Percentiles rank a stretch among this genome's conserved stretches.
Conservation (phyloP, 225 moss, liverwort and hornwort species). For the Bryum argenteum region DNA sequence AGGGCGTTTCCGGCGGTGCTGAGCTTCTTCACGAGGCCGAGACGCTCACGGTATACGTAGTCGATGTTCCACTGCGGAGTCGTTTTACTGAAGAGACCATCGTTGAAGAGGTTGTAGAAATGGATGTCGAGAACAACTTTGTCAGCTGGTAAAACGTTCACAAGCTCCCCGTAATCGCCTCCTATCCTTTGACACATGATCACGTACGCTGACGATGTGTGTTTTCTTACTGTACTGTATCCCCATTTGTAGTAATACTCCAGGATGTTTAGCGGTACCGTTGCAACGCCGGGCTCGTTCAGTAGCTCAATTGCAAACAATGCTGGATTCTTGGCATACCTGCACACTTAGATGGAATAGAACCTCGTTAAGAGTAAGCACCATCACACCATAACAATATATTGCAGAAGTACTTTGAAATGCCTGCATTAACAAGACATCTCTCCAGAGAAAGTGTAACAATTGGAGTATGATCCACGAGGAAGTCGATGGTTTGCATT, state of each 20-base stretch:
- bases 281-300: slow-evolving; percentile 51
- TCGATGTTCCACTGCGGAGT: slow-evolving; percentile 52
- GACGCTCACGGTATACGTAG: slow-evolving; percentile 40
- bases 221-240: slow-evolving; percentile 42
- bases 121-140: slow-evolving; percentile 58
- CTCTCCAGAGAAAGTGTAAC: not conserved
- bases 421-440: not conserved
- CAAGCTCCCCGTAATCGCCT: slow-evolving; percentile 50
- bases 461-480: too few species aligned
- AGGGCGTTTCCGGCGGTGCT: slow-evolving; percentile 52
- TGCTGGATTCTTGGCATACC: slow-evolving; percentile 51
- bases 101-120: slow-evolving; percentile 55
- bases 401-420: too few species aligned
- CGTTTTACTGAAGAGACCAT: slow-evolving; percentile 31
- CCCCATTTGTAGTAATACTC: slow-evolving; percentile 45
- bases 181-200: slow-evolving; percentile 60
- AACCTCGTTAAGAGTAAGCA: not conserved
- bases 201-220: slow-evolving; percentile 41
- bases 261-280: slow-evolving; percentile 42
- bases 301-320: slow-evolving; percentile 51
- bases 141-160: slow-evolving; percentile 48
- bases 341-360: not conserved
- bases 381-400: not conserved
- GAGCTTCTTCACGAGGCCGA: slow-evolving; percentile 31
- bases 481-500: too few species aligned